Conservation (phyloP, 2,329 filamentous ascomycete genomes). For the Colletotrichum sp. region DNA sequence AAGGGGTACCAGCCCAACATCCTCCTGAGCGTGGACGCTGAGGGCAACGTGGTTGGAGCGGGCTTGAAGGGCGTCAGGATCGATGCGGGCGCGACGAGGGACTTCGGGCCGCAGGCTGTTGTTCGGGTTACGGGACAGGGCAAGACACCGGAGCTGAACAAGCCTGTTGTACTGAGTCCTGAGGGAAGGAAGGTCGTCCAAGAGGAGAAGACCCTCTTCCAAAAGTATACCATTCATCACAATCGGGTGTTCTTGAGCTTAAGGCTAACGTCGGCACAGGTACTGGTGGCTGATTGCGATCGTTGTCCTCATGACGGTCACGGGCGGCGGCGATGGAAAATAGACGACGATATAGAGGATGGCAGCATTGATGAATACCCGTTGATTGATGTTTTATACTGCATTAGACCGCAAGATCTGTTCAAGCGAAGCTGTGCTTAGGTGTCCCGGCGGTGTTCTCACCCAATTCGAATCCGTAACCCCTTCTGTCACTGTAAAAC, state of each 20-base stretch:
- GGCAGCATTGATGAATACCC: not conserved
- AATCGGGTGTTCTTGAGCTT: not conserved
- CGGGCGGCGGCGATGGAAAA: conserved; percentile 59
- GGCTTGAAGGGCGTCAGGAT: conserved; percentile 61
- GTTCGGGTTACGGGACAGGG: conserved; percentile 54
- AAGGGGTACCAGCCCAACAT: conserved; percentile 67
- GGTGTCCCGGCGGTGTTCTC: not conserved
- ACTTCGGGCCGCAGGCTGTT: conserved; percentile 66
- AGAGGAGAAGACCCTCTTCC: conserved; percentile 69
- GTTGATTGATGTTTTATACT: not conserved
- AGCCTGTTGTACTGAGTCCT: conserved; percentile 65
- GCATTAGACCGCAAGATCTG: not conserved
- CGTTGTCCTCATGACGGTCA: conserved; percentile 56
- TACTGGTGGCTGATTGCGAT: conserved; percentile 72
- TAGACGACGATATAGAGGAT: conserved; percentile 51
- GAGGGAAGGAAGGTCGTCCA: conserved; percentile 63
- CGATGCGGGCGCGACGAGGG: conserved; percentile 68
- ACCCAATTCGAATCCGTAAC: not conserved
- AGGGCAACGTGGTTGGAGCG: conserved; percentile 53
- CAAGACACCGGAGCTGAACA: conserved; percentile 64
- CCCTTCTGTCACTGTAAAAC: not conserved
- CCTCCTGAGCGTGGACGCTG: conserved; percentile 53
- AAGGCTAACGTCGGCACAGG: conserved; percentile 46
- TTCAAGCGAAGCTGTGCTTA: not conserved
- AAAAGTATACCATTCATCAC: conserved; percentile 58